Conservation (phyloP, 495 filamentous ascomycete genomes). For the Chaetomidium leptoderma region DNA sequence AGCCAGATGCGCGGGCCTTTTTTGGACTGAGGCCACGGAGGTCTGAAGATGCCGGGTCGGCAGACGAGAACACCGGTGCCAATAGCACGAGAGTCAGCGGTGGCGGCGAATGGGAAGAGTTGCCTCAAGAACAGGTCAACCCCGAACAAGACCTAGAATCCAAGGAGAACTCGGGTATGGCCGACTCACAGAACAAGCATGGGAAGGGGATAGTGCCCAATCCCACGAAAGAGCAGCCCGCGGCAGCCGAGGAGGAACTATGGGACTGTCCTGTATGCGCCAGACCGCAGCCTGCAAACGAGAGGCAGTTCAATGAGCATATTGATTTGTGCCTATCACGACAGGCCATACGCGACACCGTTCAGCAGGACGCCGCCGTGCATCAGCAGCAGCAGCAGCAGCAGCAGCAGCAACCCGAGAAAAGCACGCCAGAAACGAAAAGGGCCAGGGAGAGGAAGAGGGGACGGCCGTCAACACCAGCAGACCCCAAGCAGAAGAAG, state of each 20-base stretch:
- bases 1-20: conserved; percentile 65
- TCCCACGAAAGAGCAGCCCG: conserved; percentile 34
- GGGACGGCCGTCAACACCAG: conserved; percentile 22
- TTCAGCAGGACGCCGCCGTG: conserved; percentile 47
- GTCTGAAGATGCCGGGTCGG: conserved; percentile 13
- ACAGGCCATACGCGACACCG: conserved; percentile 77
- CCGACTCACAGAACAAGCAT: conserved; percentile 35
- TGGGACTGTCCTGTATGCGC: conserved; percentile 90
- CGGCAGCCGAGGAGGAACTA: conserved; percentile 38
- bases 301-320: conserved; percentile 83
- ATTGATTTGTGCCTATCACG: conserved; percentile 89
- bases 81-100: conserved; percentile 19
- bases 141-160: conserved; percentile 6
- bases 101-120: conserved; percentile 58
- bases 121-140: conserved; percentile 61
- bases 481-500: conserved; percentile 45
- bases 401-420: conserved; percentile 5
- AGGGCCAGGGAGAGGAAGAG: conserved; percentile 36
- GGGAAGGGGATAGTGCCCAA: conserved; percentile 51
- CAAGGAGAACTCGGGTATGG: not conserved
- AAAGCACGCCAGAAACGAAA: conserved; percentile 30
- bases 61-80: conserved; percentile 1
- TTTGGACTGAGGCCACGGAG: conserved; percentile 57
- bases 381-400: conserved; percentile 6
- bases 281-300: conserved; percentile 67